phyloP scores from a whole-genome alignment of 345 rosid species.

The Zanthoxylum bungeanum region DNA sequence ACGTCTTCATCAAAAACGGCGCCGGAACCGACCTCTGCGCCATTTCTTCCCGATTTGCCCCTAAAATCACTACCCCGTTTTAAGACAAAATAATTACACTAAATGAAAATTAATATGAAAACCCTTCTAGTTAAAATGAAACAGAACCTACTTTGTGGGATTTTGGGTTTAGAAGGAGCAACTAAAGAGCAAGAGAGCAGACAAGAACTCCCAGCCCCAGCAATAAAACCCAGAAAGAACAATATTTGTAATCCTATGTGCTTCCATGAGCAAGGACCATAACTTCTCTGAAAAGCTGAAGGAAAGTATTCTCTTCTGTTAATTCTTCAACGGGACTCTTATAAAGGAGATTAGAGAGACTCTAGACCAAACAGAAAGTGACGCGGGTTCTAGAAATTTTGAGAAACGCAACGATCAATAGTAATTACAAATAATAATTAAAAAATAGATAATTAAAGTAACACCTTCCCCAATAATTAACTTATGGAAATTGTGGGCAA shows the following conservation, averaged over 20 bases:
- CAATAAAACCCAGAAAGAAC: constrained; percentile 84
- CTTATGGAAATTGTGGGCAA: too few species aligned
- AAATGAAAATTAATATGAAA: too few species aligned
- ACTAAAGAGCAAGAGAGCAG: constrained; percentile 97
- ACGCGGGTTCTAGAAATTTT: constrained; percentile 68
- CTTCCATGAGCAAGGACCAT: constrained; percentile 51
- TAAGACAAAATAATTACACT: neutral
- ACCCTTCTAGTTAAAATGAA: neutral
- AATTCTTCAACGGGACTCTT: constrained; percentile 24
- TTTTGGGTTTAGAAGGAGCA: constrained; percentile 38
- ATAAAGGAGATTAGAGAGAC: constrained; percentile 15
- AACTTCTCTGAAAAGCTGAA: constrained; percentile 13
- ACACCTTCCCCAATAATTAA: neutral
- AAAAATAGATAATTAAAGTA: neutral
- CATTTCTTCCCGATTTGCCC: constrained; percentile 30
- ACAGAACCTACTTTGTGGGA: neutral
- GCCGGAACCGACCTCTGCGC: constrained; percentile 66
- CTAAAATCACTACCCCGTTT: neutral
- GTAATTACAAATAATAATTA: neutral
- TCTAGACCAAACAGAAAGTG: constrained; percentile 4
- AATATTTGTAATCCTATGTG: constrained; percentile 35
- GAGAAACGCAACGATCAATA: constrained; percentile 33
- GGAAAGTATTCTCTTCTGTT: neutral
- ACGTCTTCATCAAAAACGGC: constrained; percentile 78
- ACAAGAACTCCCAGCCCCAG: constrained; percentile 98